Percentiles rank a stretch among this genome's conserved stretches.
phyloP scores from a whole-genome alignment of 768 basidiomycete species.

The Cystobasidiopsis lactophilus region DNA sequence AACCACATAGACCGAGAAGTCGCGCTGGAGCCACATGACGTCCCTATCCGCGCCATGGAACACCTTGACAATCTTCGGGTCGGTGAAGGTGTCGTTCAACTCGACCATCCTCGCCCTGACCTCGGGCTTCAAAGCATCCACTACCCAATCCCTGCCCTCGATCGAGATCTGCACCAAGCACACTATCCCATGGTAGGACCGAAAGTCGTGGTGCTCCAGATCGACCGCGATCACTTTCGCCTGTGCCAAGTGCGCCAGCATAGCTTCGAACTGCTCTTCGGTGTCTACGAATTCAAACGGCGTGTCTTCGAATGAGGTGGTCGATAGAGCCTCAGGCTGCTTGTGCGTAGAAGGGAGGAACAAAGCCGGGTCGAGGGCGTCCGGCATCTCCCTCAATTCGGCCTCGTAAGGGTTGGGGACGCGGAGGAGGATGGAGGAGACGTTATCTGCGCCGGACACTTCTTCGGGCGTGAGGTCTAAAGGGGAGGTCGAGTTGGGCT shows the following conservation, averaged over 20 bases:
- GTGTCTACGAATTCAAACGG: slow-evolving; percentile 53
- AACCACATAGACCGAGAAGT: slow-evolving; percentile 82
- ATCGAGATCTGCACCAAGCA: slow-evolving; percentile 69
- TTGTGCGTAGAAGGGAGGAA: slow-evolving; percentile 31
- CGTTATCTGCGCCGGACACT: slow-evolving; percentile 22
- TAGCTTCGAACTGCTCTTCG: slow-evolving; percentile 32
- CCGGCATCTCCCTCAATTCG: slow-evolving; percentile 47
- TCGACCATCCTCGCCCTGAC: slow-evolving; percentile 50
- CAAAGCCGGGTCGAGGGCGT: slow-evolving; percentile 42
- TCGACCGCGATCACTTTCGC: slow-evolving; percentile 68
- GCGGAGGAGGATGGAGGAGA: slow-evolving; percentile 11
- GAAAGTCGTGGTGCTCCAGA: slow-evolving; percentile 76
- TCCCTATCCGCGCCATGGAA: slow-evolving; percentile 90
- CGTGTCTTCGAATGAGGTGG: slow-evolving; percentile 37
- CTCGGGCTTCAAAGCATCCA: slow-evolving; percentile 45
- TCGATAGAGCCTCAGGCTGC: slow-evolving; percentile 22
- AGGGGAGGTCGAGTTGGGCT: slow-evolving; percentile 65
- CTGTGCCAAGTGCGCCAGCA: slow-evolving; percentile 41
- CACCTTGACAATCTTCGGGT: slow-evolving; percentile 69
- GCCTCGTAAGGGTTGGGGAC: slow-evolving; percentile 50
- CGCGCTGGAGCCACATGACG: slow-evolving; percentile 85
- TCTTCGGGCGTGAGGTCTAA: slow-evolving; percentile 35
- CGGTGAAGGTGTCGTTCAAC: slow-evolving; percentile 61
- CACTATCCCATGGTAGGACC: slow-evolving; percentile 64
- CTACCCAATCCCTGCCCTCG: slow-evolving; percentile 58